Conservation (phyloP, 2,329 filamentous ascomycete genomes). For the Trichophyton simii region DNA sequence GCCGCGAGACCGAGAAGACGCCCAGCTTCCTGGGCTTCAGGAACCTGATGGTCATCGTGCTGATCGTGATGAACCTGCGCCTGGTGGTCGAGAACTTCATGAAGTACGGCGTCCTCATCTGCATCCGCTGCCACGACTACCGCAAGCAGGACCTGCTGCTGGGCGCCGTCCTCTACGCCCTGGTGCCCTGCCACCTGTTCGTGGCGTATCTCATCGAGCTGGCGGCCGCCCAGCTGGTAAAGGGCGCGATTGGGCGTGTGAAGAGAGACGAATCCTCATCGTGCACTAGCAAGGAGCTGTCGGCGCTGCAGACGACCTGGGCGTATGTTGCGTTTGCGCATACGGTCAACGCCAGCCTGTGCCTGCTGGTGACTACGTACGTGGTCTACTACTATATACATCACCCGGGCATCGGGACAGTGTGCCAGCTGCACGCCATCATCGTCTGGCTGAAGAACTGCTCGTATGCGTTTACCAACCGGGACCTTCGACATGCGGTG, state of each 20-base stretch:
- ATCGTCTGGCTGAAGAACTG: conserved; percentile 94
- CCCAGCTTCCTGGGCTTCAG: conserved; percentile 89
- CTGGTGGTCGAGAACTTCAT: conserved; percentile 94
- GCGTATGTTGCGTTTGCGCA: conserved; percentile 67
- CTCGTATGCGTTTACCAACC: conserved; percentile 92
- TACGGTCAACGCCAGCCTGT: conserved; percentile 68
- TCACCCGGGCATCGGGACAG: conserved; percentile 83
- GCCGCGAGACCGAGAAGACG: conserved; percentile 60
- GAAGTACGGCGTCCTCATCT: conserved; percentile 96
- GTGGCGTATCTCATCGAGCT: conserved; percentile 83
- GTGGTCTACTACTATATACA: conserved; percentile 85
- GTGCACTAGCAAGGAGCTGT: conserved; percentile 40
- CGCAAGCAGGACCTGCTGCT: conserved; percentile 62
- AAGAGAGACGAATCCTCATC: conserved; percentile 39
- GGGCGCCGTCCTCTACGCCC: conserved; percentile 65
- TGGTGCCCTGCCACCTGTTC: conserved; percentile 83
- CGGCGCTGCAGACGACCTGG: conserved; percentile 47
- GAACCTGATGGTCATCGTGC: conserved; percentile 88
- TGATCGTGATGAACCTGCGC: conserved; percentile 83
- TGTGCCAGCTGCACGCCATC: conserved; percentile 82
- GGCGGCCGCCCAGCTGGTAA: conserved; percentile 66
- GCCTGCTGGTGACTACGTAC: conserved; percentile 65
- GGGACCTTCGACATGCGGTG: conserved; percentile 82
- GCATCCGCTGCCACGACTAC: conserved; percentile 80
- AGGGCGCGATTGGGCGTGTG: conserved; percentile 48